Evolutionary conservation across 257 asterid species (phyloP), one percentile per base, ranked within the genome.

Genomic region (Nicotiana obtusifolia): DNA sequence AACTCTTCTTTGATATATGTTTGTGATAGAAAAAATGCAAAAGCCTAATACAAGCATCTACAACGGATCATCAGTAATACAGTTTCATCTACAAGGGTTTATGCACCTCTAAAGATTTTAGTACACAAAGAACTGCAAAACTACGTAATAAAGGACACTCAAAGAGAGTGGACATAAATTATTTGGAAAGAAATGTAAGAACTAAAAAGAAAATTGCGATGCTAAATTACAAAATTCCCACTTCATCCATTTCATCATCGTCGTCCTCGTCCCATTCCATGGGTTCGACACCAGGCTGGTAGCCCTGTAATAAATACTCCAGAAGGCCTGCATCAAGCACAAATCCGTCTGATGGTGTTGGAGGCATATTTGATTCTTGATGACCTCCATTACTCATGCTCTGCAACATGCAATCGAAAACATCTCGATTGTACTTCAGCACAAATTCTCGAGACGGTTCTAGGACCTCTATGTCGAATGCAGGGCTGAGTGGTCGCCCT

Each of bases 341-440:
- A 24, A 47, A 56, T 26, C 49, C 79, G 6, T 73, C 79, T 14
- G 79, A 47, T 47, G 26, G 61, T 73, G 79, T 47, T 47, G 24
- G 62, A 75, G 79, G 44, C 57, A 49, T 0, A 49, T 75, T 49
- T 24, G 61, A 26, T 37, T 49, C 79, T 75, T 75, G 44, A 26
- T 49, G 79, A 75, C 16, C 0, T 75, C 62, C 82, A 64, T 54
- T 20, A 30, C 82, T 52, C n/a, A 65, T 8, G 78, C 82, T 64
- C 16, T 56, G 52, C 78, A 79, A 44, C 61, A 71, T 24, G 53
- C 10, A 14, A 14, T 41, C 15, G 13, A 20, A 24, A 59, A 9
- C 83, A 7, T 79, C 83, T 35, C 81, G 76, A 56, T 60, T 44
- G 66, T 79, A 83, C 68, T 83, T 83, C 20, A 83, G 60, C 47